These are phyloP conservation scores for Begonia fuchsioides DNA, from an alignment of 306 rosid genomes.

Conservation along the genomic window DNA sequence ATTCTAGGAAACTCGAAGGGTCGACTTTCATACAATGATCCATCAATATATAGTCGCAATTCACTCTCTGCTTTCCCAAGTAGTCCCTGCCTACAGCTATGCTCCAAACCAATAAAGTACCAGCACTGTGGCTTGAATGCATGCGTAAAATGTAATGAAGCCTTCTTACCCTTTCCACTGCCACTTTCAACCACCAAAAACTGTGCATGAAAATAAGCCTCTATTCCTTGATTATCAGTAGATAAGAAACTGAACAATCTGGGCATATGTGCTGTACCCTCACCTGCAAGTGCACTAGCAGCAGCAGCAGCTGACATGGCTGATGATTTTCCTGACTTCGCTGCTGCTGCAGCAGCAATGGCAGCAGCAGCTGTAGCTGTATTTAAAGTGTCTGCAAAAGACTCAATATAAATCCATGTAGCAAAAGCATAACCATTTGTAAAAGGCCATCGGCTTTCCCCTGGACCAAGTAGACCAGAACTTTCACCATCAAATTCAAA, in stretches of 20 bases:
- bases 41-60: slow-evolving; percentile 74
- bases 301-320: slow-evolving; percentile 99
- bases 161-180: slow-evolving; percentile 80
- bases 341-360: slow-evolving; percentile 95
- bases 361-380: slow-evolving; percentile 99
- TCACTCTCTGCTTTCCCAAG: slow-evolving; percentile 83
- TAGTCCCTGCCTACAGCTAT: slow-evolving; percentile 64
- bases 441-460: slow-evolving; percentile 97
- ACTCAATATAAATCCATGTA: slow-evolving; percentile 96
- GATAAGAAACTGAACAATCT: slow-evolving; percentile 88
- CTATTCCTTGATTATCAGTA: slow-evolving; percentile 92
- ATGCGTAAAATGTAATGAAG: slow-evolving; percentile 91
- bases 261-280: slow-evolving; percentile 97
- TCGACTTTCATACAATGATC: slow-evolving; percentile 79
- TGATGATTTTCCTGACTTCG: slow-evolving; percentile 88
- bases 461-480: slow-evolving; percentile 96
- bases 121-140: slow-evolving; percentile 98
- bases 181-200: slow-evolving; percentile 92
- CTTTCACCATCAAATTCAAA: slow-evolving; percentile 99
- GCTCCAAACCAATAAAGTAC: slow-evolving; percentile 94
- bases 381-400: slow-evolving; percentile 89
- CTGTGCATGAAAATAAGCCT: slow-evolving; percentile 98
- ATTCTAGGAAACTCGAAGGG: slow-evolving; percentile 88
- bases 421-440: slow-evolving; percentile 89
- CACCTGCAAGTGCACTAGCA: slow-evolving; percentile 98